phyloP scores from a whole-genome alignment of 2,329 filamentous ascomycete species.

The Pseudogymnoascus sp. region DNA sequence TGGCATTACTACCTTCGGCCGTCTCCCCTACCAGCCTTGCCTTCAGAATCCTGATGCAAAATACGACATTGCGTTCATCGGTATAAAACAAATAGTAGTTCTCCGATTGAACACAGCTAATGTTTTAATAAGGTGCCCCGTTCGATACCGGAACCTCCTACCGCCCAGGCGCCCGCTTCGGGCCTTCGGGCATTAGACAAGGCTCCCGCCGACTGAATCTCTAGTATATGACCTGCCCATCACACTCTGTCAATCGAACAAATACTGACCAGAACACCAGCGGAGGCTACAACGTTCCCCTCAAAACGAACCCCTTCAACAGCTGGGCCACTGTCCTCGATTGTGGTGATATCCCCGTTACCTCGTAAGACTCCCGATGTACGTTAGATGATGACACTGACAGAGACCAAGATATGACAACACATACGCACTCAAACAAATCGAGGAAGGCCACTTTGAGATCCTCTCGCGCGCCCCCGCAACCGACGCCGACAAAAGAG shows the following conservation, averaged over 20 bases:
- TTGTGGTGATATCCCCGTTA: conserved; percentile 79
- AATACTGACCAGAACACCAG: conserved; percentile 41
- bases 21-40: conserved; percentile 70
- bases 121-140: conserved; percentile 52
- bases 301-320: conserved; percentile 72
- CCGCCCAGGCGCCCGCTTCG: conserved; percentile 74
- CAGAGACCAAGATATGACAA: conserved; percentile 63
- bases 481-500: conserved; percentile 59
- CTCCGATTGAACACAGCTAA: conserved; percentile 11
- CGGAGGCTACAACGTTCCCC: conserved; percentile 78
- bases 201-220: conserved; percentile 79
- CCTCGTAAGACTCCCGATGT: conserved; percentile 51
- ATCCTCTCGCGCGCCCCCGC: conserved; percentile 64
- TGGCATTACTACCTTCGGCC: conserved; percentile 78
- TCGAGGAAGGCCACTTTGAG: conserved; percentile 74
- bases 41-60: conserved; percentile 60
- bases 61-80: conserved; percentile 82
- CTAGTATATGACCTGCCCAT: conserved; percentile 52
- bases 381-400: conserved; percentile 9
- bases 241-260: background rate
- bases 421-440: conserved; percentile 70
- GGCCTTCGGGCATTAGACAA: conserved; percentile 77
- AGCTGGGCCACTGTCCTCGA: conserved; percentile 74
- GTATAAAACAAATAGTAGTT: conserved; percentile 34
- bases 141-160: conserved; percentile 86